Conservation (phyloP, 2,329 filamentous ascomycete genomes). For the Penicillium janthinellum region DNA sequence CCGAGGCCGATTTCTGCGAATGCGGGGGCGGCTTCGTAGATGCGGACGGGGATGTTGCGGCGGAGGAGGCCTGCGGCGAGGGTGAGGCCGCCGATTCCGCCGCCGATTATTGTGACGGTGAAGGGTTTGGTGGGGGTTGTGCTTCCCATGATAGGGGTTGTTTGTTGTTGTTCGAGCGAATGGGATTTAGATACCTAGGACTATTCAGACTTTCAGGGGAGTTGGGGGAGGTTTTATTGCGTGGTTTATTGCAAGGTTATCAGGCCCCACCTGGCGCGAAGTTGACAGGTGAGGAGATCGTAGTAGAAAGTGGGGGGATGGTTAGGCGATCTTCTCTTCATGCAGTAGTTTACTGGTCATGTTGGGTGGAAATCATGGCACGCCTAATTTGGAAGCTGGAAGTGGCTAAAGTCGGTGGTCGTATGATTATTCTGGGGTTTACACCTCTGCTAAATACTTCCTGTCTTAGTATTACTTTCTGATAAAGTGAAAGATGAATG, state of each 20-base stretch:
- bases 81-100: slow-evolving; percentile 59
- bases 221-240: neutral
- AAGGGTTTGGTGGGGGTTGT: slow-evolving; percentile 35
- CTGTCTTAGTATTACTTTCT: neutral
- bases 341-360: neutral
- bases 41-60: slow-evolving; percentile 49
- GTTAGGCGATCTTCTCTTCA: neutral
- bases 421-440: neutral
- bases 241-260: neutral
- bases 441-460: neutral
- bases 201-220: neutral
- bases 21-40: slow-evolving; percentile 59
- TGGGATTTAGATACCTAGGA: neutral
- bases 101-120: slow-evolving; percentile 60
- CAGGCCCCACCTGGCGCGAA: neutral
- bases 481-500: neutral
- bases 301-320: neutral
- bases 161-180: neutral
- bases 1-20: slow-evolving; percentile 64
- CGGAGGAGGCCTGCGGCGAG: slow-evolving; percentile 56
- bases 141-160: neutral
- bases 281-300: neutral
- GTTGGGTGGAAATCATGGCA: neutral
- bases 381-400: neutral
- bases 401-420: neutral